Conservation (phyloP, 2,329 filamentous ascomycete genomes). For the Neocucurbitaria cava region DNA sequence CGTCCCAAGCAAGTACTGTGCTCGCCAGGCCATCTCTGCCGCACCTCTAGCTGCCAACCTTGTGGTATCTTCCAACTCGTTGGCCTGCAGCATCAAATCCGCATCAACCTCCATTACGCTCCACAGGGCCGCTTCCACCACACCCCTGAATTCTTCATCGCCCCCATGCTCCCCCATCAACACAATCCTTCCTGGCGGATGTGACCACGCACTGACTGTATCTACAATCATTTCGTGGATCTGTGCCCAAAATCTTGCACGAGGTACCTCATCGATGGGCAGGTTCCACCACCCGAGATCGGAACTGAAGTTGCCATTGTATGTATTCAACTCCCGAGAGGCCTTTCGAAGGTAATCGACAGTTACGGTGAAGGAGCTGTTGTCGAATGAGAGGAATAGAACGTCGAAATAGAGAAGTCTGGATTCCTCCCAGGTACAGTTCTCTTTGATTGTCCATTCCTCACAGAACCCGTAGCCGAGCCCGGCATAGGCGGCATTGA, state of each 20-base stretch:
- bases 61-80: conserved; percentile 9
- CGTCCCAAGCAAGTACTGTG: not conserved
- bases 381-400: conserved; percentile 36
- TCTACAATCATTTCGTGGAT: conserved; percentile 29
- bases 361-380: conserved; percentile 31
- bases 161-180: conserved; percentile 30
- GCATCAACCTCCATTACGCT: conserved; percentile 27
- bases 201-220: conserved; percentile 11
- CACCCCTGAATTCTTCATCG: conserved; percentile 28
- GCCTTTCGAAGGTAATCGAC: conserved; percentile 19
- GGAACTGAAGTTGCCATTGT: conserved; percentile 12
- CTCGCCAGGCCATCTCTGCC: conserved; percentile 26
- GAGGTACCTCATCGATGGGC: conserved; percentile 27
- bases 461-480: conserved; percentile 23
- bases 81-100: conserved; percentile 18
- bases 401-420: conserved; percentile 18
- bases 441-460: conserved; percentile 4
- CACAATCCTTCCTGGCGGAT: conserved; percentile 29
- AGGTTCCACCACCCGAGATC: conserved; percentile 37
- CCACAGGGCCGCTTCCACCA: conserved; percentile 29
- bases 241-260: conserved; percentile 31
- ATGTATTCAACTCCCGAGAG: conserved; percentile 8
- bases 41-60: conserved; percentile 32
- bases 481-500: conserved; percentile 28
- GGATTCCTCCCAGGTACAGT: conserved; percentile 12